These are phyloP conservation scores for Blepharisma japonicum DNA, from an alignment of 73 alveolate genomes.

Conservation along the genomic window DNA sequence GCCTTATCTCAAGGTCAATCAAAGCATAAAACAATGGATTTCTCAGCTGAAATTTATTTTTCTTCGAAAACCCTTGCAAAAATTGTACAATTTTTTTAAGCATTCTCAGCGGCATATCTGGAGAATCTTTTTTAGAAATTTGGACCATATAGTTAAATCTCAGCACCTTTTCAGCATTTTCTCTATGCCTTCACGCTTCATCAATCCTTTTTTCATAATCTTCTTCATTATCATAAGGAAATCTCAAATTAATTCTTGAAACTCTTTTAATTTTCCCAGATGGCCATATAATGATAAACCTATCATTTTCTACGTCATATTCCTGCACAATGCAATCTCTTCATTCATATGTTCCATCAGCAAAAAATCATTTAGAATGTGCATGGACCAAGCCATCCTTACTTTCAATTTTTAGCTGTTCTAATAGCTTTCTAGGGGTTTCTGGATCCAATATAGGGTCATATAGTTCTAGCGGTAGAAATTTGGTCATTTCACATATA, in stretches of 20 bases:
- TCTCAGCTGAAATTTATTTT: neutral
- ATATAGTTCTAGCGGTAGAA: conserved; percentile 25
- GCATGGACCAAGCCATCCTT: conserved; percentile 29
- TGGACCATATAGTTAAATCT: conserved; percentile 47
- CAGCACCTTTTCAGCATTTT: conserved; percentile 51
- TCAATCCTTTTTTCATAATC: conserved; percentile 46
- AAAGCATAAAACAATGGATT: neutral
- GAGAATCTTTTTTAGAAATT: conserved; percentile 22
- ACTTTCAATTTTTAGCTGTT: neutral
- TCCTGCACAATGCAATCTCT: conserved; percentile 41
- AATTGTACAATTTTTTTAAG: neutral
- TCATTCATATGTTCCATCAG: conserved; percentile 51
- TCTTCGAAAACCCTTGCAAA: neutral
- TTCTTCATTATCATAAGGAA: conserved; percentile 44
- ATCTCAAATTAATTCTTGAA: conserved; percentile 49
- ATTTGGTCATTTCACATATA: neutral
- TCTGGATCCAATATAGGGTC: conserved; percentile 20
- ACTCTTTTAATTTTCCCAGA: conserved; percentile 43
- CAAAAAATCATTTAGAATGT: conserved; percentile 54
- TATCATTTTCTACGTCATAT: conserved; percentile 43
- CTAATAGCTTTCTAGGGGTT: neutral
- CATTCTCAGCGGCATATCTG: neutral
- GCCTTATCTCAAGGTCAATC: neutral
- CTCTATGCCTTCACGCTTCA: conserved; percentile 46
- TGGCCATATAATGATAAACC: conserved; percentile 49